Percentiles rank a stretch among this genome's conserved stretches.
Evolutionary conservation across 345 rosid genomes (phyloP).

Genomic region (Aegle marmelos): DNA sequence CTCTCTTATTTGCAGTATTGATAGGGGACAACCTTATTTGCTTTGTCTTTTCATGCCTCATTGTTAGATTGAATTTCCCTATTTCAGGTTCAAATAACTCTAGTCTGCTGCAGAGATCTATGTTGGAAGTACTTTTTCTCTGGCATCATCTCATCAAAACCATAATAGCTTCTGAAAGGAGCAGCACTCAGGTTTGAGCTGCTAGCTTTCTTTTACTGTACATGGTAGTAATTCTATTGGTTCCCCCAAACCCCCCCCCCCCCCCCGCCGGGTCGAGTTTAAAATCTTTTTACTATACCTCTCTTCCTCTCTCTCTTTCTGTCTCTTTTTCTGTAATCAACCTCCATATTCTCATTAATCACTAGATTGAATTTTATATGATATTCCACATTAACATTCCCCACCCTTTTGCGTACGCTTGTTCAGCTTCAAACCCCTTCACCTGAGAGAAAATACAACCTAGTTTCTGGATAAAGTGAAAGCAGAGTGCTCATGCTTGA

Average conservation of each 20-base stretch:
- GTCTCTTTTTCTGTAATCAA: no score
- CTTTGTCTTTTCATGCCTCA: background rate
- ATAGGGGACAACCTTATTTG: background rate
- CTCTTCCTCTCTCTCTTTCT: background rate
- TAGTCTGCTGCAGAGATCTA: background rate
- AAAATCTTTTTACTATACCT: background rate
- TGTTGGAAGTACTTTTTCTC: slow-evolving; percentile 9
- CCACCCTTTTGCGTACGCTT: background rate
- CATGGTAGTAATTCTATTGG: background rate
- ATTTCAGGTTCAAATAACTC: slow-evolving; percentile 14
- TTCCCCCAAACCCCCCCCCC: background rate
- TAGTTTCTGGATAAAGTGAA: background rate
- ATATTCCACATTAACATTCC: background rate
- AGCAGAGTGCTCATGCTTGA: background rate
- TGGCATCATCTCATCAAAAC: slow-evolving; percentile 3
- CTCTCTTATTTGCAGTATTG: background rate
- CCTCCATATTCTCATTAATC: background rate
- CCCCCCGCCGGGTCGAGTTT: no score
- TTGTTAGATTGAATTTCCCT: background rate
- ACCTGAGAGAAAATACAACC: background rate
- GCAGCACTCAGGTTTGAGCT: slow-evolving; percentile 37
- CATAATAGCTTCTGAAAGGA: slow-evolving; percentile 3
- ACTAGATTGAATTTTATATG: background rate
- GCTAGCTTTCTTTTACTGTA: background rate
- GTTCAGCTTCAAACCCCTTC: background rate